These are phyloP conservation scores for Kuraishia hungarica DNA, from an alignment of 805 yeast species.

Conservation along the genomic window DNA sequence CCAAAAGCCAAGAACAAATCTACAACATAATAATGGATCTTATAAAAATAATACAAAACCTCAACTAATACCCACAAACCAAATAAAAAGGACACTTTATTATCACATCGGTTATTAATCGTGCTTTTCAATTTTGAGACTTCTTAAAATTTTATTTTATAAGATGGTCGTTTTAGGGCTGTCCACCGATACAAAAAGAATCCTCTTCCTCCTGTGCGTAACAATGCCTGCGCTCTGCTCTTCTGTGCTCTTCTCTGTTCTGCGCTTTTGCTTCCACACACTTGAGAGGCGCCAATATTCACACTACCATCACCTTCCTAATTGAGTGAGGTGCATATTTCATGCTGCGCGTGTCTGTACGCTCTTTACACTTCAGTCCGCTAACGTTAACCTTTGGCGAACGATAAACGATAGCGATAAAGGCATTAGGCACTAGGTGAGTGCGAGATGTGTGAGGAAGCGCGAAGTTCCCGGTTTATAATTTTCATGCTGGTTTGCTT, in stretches of 20 bases:
- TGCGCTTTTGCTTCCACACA: background rate
- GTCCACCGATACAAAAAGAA: too few relatives aligned
- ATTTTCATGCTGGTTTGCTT: background rate
- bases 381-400: background rate
- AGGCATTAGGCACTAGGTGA: background rate
- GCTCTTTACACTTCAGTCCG: background rate
- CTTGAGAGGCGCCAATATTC: background rate
- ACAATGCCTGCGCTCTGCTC: background rate
- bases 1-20: too few relatives aligned
- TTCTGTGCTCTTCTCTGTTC: too few relatives aligned
- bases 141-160: too few relatives aligned
- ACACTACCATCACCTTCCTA: background rate
- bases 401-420: background rate
- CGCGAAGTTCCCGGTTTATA: background rate
- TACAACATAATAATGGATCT: too few relatives aligned
- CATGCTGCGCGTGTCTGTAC: background rate
- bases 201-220: background rate
- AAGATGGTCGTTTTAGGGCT: too few relatives aligned
- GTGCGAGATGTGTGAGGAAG: background rate
- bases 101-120: too few relatives aligned
- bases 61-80: too few relatives aligned
- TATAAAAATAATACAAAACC: too few relatives aligned
- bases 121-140: too few relatives aligned
- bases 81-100: too few relatives aligned
- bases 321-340: background rate